Conservation (phyloP, 306 rosid genomes). For the Corylus heterophylla region DNA sequence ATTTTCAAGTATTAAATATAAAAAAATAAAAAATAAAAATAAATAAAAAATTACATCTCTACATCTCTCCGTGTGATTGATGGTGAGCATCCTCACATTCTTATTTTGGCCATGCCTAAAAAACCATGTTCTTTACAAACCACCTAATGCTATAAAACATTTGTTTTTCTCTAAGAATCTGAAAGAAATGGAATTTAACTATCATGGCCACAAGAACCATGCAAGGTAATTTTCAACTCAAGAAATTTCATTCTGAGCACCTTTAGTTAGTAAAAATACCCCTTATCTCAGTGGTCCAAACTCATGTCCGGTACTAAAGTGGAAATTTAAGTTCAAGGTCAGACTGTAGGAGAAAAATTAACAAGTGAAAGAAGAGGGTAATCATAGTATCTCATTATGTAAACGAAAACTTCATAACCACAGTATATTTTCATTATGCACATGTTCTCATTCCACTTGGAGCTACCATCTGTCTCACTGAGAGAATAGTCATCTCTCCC, state of each 20-base stretch:
- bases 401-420: neutral
- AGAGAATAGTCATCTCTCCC: neutral
- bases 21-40: neutral
- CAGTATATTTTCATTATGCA: neutral
- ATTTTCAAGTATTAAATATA: neutral
- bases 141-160: constrained; percentile 14
- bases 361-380: neutral
- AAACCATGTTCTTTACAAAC: constrained; percentile 15
- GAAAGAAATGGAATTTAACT: constrained; percentile 9
- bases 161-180: constrained; percentile 1
- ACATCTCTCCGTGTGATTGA: neutral
- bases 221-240: constrained; percentile 5
- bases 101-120: constrained; percentile 13
- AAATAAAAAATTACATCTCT: no score
- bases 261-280: neutral
- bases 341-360: neutral
- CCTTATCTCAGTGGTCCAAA: constrained; percentile 1
- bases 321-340: neutral
- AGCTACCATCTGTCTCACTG: neutral
- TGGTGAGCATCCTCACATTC: constrained; percentile 18
- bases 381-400: neutral
- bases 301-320: neutral
- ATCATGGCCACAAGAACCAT: constrained; percentile 20
- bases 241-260: neutral
- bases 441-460: neutral